A percentile compares a stretch with the other conserved stretches of the same genome.
Evolutionary conservation across 164 flowering plant species (phyloP).

Genomic region (Magnolia officinalis): DNA sequence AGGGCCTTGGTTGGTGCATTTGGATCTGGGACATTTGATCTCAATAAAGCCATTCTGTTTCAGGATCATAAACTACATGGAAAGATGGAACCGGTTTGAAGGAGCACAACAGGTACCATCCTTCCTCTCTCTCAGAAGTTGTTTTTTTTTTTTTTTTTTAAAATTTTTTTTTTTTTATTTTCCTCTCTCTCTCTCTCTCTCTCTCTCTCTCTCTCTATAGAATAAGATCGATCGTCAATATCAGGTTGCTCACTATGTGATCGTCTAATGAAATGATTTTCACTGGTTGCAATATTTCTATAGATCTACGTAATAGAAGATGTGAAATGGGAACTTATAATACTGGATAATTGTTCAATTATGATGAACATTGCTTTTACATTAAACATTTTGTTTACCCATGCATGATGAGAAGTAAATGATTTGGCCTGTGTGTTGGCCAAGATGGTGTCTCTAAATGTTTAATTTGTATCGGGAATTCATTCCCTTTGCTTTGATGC

Average conservation of each 20-base stretch:
- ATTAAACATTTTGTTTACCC: not conserved
- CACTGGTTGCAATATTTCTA: not conserved
- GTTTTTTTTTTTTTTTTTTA: too few species aligned
- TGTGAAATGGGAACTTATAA: not conserved
- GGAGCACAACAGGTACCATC: slow-evolving; percentile 79
- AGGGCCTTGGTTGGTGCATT: not conserved
- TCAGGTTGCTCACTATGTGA: not conserved
- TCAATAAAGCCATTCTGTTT: slow-evolving; percentile 21
- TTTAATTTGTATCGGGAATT: too few species aligned
- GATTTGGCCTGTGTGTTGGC: too few species aligned
- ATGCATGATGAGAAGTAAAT: too few species aligned
- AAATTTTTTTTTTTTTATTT: too few species aligned
- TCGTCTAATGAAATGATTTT: not conserved
- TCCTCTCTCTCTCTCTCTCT: not conserved
- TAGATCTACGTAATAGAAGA: not conserved
- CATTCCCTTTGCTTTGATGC: too few species aligned
- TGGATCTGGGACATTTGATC: not conserved
- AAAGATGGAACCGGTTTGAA: slow-evolving; percentile 90
- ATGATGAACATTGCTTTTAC: not conserved
- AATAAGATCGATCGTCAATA: not conserved
- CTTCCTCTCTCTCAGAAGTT: not conserved
- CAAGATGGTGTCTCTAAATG: too few species aligned
- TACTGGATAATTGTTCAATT: not conserved
- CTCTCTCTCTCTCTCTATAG: not conserved
- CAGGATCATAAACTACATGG: slow-evolving; percentile 89